phyloP scores from a whole-genome alignment of 768 basidiomycete genomes.

The Auriscalpium vulgare region DNA sequence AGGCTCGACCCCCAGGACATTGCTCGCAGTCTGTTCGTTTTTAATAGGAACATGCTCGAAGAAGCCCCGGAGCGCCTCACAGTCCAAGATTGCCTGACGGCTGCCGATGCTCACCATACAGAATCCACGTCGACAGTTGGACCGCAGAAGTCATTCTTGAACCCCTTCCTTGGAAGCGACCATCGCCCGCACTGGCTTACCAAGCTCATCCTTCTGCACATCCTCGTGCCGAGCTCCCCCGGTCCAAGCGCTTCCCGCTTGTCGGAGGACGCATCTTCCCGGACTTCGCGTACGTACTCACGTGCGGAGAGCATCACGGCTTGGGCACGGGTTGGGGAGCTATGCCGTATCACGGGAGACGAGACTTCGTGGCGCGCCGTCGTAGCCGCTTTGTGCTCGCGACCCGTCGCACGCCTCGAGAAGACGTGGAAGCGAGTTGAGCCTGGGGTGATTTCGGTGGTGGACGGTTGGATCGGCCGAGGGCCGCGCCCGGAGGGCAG shows the following conservation, averaged over 20 bases:
- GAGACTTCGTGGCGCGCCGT: constrained; percentile 78
- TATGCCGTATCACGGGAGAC: constrained; percentile 65
- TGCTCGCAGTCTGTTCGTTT: constrained; percentile 54
- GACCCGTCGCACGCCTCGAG: constrained; percentile 67
- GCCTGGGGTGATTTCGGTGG: constrained; percentile 40
- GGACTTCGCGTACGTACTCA: constrained; percentile 54
- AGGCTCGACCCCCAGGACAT: constrained; percentile 53
- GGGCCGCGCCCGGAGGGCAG: constrained; percentile 25
- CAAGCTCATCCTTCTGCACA: constrained; percentile 59
- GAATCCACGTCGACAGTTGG: not conserved
- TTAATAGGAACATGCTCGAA: constrained; percentile 44
- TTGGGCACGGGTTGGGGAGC: constrained; percentile 70
- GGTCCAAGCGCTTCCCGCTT: constrained; percentile 19
- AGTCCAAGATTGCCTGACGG: constrained; percentile 26
- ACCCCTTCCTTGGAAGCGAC: constrained; percentile 57
- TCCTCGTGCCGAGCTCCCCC: constrained; percentile 54
- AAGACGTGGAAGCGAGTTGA: constrained; percentile 79
- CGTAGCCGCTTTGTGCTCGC: constrained; percentile 57
- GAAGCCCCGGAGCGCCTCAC: constrained; percentile 46
- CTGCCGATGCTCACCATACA: constrained; percentile 3
- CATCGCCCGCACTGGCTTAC: constrained; percentile 79
- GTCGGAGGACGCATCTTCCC: constrained; percentile 19
- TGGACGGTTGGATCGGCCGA: constrained; percentile 59
- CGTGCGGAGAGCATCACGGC: constrained; percentile 64
- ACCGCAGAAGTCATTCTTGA: not conserved